Evolutionary conservation across 2,329 filamentous ascomycete species (phyloP).

Genomic region (Apiospora malaysiana): DNA sequence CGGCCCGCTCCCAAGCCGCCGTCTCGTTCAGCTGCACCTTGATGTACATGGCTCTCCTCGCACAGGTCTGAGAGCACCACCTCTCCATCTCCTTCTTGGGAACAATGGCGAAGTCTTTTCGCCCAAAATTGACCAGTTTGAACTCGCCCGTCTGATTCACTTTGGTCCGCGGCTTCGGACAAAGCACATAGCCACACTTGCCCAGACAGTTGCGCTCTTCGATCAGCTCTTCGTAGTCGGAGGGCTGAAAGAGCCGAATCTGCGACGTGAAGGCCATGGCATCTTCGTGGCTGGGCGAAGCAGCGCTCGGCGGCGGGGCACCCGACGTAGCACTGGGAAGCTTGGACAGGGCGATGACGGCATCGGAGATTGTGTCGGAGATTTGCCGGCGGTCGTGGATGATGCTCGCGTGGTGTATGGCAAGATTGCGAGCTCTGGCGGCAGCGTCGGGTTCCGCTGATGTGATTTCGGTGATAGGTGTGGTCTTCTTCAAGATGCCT

Average conservation of each 20-base stretch:
- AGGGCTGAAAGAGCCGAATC: conserved; percentile 78
- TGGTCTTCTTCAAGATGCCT: conserved; percentile 66
- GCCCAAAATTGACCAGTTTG: conserved; percentile 64
- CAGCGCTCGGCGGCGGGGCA: conserved; percentile 30
- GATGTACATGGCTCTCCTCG: conserved; percentile 79
- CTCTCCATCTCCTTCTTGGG: conserved; percentile 75
- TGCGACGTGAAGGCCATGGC: conserved; percentile 67
- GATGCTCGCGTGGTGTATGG: conserved; percentile 80
- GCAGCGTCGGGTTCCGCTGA: conserved; percentile 40
- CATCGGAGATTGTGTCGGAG: conserved; percentile 74
- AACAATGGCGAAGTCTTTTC: conserved; percentile 69
- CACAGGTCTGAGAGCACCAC: conserved; percentile 86
- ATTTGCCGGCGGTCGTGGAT: conserved; percentile 83
- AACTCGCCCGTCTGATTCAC: conserved; percentile 66
- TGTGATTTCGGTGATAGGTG: conserved; percentile 44
- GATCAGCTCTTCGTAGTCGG: conserved; percentile 88
- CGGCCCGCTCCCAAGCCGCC: conserved; percentile 81
- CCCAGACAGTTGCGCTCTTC: conserved; percentile 86
- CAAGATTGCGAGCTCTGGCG: conserved; percentile 63
- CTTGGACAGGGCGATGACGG: conserved; percentile 74
- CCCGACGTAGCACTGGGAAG: conserved; percentile 51
- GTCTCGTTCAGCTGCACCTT: conserved; percentile 87
- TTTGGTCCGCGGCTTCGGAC: conserved; percentile 66
- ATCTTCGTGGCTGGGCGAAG: conserved; percentile 61
- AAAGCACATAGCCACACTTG: conserved; percentile 85